phyloP scores from a whole-genome alignment of 148 eudicot genomes.

The Heliamphora exappendiculata region DNA sequence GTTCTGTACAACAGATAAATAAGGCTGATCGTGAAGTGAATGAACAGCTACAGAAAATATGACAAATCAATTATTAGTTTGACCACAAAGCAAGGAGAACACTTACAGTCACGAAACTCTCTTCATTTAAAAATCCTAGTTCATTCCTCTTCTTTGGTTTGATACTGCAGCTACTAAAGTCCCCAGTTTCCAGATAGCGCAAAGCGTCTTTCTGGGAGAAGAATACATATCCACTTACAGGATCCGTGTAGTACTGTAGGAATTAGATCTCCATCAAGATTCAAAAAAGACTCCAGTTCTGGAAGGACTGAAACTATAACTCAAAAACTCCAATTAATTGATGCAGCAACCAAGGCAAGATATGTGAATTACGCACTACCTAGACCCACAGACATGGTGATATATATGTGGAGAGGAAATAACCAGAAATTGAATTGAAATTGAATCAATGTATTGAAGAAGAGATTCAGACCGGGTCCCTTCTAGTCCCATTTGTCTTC shows the following conservation, averaged over 20 bases:
- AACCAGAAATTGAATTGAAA: neutral
- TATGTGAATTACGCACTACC: neutral
- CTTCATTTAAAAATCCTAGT: constrained; percentile 21
- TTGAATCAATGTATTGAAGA: neutral
- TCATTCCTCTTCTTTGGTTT: constrained; percentile 43
- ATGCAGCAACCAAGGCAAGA: neutral
- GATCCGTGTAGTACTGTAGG: constrained; percentile 42
- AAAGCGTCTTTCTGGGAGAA: constrained; percentile 54
- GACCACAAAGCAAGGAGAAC: neutral
- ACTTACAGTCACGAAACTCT: constrained; percentile 41
- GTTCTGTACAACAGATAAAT: neutral
- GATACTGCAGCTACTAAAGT: constrained; percentile 45
- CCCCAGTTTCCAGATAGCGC: constrained; percentile 66
- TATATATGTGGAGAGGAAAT: neutral
- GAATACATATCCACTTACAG: constrained; percentile 54
- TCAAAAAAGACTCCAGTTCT: neutral
- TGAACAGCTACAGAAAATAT: neutral
- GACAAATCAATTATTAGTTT: neutral
- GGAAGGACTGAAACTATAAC: neutral
- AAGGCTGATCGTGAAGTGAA: too few relatives aligned
- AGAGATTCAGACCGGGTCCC: constrained; percentile 35
- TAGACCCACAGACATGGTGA: neutral
- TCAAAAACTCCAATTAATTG: neutral
- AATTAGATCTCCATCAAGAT: constrained; percentile 9
- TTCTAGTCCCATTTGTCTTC: constrained; percentile 23